Evolutionary conservation across 495 filamentous ascomycete genomes (phyloP).

Genomic region (Staphylotrichum tortipilum): DNA sequence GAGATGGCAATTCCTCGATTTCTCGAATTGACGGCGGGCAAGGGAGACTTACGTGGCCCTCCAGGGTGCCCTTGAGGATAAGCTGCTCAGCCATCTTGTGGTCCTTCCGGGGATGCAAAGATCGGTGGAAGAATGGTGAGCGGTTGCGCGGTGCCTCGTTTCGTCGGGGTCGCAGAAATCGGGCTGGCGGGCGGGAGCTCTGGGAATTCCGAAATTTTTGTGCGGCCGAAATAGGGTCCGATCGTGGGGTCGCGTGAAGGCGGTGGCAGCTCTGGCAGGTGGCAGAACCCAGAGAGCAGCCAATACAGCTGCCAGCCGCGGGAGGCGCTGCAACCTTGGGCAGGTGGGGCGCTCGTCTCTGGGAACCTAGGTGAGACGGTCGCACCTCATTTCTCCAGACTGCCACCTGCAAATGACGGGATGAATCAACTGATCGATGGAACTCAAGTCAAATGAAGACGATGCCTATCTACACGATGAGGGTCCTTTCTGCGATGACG

Average conservation of each 20-base stretch:
- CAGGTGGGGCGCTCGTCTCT: neutral
- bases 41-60: constrained; percentile 68
- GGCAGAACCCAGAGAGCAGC: neutral
- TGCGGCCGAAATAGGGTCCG: constrained; percentile 33
- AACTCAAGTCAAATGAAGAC: too few relatives aligned
- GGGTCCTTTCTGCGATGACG: too few relatives aligned
- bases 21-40: constrained; percentile 4
- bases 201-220: constrained; percentile 33
- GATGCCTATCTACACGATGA: too few relatives aligned
- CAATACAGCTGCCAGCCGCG: neutral
- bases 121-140: constrained; percentile 30
- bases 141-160: constrained; percentile 23
- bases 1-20: neutral
- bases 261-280: constrained; percentile 4
- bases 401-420: too few relatives aligned
- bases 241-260: constrained; percentile 19
- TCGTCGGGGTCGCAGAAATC: constrained; percentile 27
- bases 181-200: constrained; percentile 16
- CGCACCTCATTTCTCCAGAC: too few relatives aligned
- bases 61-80: constrained; percentile 93
- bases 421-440: too few relatives aligned
- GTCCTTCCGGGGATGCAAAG: constrained; percentile 26
- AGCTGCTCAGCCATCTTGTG: constrained; percentile 84
- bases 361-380: too few relatives aligned
- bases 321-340: too few relatives aligned